Evolutionary conservation across 1,284 basidiomycete genomes (phyloP).

Genomic region (Pholiota adiposa): DNA sequence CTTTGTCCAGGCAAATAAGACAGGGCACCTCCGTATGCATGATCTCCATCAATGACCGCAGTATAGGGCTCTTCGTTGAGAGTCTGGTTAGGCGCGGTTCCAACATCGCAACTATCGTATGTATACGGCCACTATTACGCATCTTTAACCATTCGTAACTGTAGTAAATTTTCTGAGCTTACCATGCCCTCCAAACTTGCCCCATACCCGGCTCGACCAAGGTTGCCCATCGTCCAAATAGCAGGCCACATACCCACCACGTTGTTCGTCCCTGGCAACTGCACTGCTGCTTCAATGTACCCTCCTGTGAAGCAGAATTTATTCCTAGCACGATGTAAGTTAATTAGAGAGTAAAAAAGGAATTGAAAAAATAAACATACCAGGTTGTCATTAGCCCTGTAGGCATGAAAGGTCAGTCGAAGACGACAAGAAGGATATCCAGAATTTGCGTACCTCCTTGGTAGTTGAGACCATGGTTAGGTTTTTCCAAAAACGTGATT

Average conservation of each 20-base stretch:
- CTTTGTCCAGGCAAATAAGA: constrained; percentile 82
- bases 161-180: constrained; percentile 12
- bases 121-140: constrained; percentile 71
- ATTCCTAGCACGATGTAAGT: constrained; percentile 53
- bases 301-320: constrained; percentile 96
- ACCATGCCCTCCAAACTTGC: constrained; percentile 55
- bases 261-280: constrained; percentile 78
- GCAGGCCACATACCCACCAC: constrained; percentile 72
- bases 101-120: constrained; percentile 77
- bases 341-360: background rate
- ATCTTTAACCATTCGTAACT: background rate
- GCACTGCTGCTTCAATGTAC: constrained; percentile 71
- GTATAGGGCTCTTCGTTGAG: constrained; percentile 41
- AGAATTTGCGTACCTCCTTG: constrained; percentile 53
- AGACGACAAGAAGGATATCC: background rate
- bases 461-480: constrained; percentile 76
- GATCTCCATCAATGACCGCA: constrained; percentile 54
- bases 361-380: constrained; percentile 24
- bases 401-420: background rate
- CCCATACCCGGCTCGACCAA: constrained; percentile 54
- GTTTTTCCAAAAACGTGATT: constrained; percentile 73
- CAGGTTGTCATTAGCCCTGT: constrained; percentile 54
- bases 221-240: constrained; percentile 76
- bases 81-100: constrained; percentile 68
- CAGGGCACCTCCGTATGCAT: constrained; percentile 37